Evolutionary conservation across 257 asterid species (phyloP), one percentile per base, ranked within the genome.

Genomic region (Marsdenia floribunda): DNA sequence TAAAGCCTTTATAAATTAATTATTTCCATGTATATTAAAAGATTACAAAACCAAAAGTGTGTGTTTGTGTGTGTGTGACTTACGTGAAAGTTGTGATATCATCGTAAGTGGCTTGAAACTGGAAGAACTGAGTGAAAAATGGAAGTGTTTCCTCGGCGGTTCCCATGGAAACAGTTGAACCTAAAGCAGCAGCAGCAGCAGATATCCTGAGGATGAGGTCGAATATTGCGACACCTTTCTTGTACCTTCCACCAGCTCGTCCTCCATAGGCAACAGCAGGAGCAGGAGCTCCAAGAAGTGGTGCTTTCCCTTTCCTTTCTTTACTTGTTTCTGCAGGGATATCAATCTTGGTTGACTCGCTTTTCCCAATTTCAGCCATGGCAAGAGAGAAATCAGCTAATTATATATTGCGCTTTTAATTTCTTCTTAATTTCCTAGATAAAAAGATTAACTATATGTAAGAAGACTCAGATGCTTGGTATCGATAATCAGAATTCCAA

Each of bases 91-190:
- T 77, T 0, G 96, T 90, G 59, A 93, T 86, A 77, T 93, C 97
- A 12, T 91, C 92, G 16, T 91, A 93, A 68, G 93, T 87, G 65
- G 96, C 97, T 80, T 78, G 85, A 77, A 93, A 93, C 83, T 93
- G 98, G 83, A 93, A 91, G 93, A 91, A 93, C 75, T 91, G 98
- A 24, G 96, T 91, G 89, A 88, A 90, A 77, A 93, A 91, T 0
- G 97, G 98, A n/a, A 91, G 96, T 3, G 96, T 90, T 72, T 93
- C 86, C 68, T 91, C 90, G n/a, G 96, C 65, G 53, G 96, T 91
- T 59, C 85, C 96, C 98, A 93, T 93, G 78, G 83, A 44, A 24
- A 90, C 78, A 33, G 96, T 79, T 49, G 98, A 93, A 24, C 82
- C 94, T 53, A 91, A 74, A 57, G 94, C 91, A 0, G 93, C 83